Percentiles rank a stretch among this genome's conserved stretches.
phyloP scores from a whole-genome alignment of 495 filamentous ascomycete genomes.

The Lepraria neglecta region DNA sequence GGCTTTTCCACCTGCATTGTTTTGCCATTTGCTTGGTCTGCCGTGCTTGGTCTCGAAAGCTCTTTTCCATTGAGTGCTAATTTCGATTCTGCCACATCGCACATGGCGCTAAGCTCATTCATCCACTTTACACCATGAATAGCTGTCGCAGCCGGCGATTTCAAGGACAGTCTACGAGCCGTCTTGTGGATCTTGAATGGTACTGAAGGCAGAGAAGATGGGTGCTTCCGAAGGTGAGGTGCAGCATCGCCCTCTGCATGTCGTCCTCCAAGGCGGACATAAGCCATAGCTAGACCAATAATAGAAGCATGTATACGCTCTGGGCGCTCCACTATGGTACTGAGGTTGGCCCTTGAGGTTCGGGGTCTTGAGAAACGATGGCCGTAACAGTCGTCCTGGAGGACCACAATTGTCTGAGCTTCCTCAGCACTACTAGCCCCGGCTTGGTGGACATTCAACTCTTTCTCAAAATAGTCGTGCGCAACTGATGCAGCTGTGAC shows the following conservation, averaged over 20 bases:
- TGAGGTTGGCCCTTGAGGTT: conserved; percentile 56
- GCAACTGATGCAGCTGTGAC: conserved; percentile 65
- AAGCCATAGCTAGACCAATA: conserved; percentile 76
- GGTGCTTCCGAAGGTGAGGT: conserved; percentile 50
- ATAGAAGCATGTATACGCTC: conserved; percentile 84
- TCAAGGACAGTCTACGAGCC: conserved; percentile 54
- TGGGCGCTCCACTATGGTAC: conserved; percentile 80
- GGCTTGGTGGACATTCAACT: conserved; percentile 56
- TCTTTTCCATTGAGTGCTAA: conserved; percentile 70
- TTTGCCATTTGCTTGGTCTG: conserved; percentile 31
- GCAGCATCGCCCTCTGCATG: conserved; percentile 65
- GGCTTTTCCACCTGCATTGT: conserved; percentile 39
- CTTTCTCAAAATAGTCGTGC: conserved; percentile 59
- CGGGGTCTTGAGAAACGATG: conserved; percentile 83
- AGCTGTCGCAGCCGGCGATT: conserved; percentile 64
- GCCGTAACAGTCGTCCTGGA: conserved; percentile 91
- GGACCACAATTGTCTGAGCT: conserved; percentile 68
- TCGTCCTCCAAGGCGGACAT: conserved; percentile 76
- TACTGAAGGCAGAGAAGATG: conserved; percentile 48
- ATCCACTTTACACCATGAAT: conserved; percentile 87
- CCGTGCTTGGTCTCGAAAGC: conserved; percentile 53
- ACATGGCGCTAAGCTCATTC: conserved; percentile 82
- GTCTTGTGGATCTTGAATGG: conserved; percentile 82
- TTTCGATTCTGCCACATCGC: conserved; percentile 65
- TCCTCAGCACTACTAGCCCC: conserved; percentile 36